phyloP scores from a whole-genome alignment of 2,329 filamentous ascomycete species.

The Ascochyta clinopodiicola region DNA sequence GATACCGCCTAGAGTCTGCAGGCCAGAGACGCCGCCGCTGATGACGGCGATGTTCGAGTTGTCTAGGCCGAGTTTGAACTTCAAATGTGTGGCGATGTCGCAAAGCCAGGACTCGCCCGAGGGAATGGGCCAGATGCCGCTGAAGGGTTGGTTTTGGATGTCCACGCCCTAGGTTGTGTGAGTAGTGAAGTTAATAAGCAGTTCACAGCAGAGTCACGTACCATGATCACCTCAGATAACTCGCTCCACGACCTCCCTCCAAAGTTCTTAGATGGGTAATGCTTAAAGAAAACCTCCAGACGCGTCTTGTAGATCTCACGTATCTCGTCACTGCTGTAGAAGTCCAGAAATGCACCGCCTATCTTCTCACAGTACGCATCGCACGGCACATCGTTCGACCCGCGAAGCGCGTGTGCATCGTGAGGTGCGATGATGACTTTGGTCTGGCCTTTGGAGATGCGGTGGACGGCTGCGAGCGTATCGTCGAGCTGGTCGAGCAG shows the following conservation, averaged over 20 bases:
- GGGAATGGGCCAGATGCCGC: slow-evolving; percentile 44
- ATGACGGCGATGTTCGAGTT: slow-evolving; percentile 43
- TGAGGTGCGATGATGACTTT: slow-evolving; percentile 48
- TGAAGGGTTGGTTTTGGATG: slow-evolving; percentile 45
- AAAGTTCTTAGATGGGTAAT: slow-evolving; percentile 46
- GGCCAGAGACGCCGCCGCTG: slow-evolving; percentile 44
- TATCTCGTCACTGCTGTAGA: slow-evolving; percentile 41
- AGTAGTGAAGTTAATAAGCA: background rate
- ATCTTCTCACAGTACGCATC: slow-evolving; percentile 45
- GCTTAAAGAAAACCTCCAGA: slow-evolving; percentile 43
- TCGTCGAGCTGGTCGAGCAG: slow-evolving; percentile 46
- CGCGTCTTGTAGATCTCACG: slow-evolving; percentile 40
- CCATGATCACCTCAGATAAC: slow-evolving; percentile 42
- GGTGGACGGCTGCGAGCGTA: slow-evolving; percentile 44
- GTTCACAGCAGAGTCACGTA: slow-evolving; percentile 12
- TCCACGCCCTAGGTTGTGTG: slow-evolving; percentile 39
- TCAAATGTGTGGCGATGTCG: slow-evolving; percentile 42
- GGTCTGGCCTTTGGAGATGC: slow-evolving; percentile 42
- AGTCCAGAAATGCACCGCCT: slow-evolving; percentile 42
- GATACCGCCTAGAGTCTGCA: slow-evolving; percentile 30
- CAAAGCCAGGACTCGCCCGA: slow-evolving; percentile 46
- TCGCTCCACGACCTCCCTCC: slow-evolving; percentile 37
- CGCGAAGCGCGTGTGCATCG: slow-evolving; percentile 43
- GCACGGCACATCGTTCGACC: slow-evolving; percentile 39
- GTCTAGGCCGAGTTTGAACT: slow-evolving; percentile 37